Evolutionary conservation across 352 stramenopile species (phyloP).

Genomic region (Pythium insidiosum): DNA sequence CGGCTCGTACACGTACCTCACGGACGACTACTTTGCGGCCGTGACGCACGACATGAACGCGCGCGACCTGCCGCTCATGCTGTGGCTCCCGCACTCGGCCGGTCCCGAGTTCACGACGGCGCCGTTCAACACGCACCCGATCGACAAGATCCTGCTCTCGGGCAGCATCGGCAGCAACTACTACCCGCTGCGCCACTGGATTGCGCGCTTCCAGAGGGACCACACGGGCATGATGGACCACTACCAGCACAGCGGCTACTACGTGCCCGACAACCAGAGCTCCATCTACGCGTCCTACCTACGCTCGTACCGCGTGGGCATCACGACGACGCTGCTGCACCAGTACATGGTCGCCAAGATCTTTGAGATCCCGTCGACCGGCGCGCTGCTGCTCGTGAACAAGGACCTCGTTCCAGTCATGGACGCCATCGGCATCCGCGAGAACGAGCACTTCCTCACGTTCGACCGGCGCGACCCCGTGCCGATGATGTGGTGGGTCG

Average conservation of each 20-base stretch:
- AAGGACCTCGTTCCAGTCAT: constrained; percentile 47
- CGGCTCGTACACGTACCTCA: constrained; percentile 69
- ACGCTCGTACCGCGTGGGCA: constrained; percentile 56
- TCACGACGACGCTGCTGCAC: constrained; percentile 70
- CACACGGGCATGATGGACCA: constrained; percentile 48
- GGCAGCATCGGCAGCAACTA: constrained; percentile 41
- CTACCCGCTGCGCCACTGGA: constrained; percentile 67
- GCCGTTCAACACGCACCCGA: constrained; percentile 60
- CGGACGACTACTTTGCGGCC: constrained; percentile 70
- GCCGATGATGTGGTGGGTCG: constrained; percentile 35
- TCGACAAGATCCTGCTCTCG: constrained; percentile 66
- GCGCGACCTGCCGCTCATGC: constrained; percentile 47
- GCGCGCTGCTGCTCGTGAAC: constrained; percentile 58
- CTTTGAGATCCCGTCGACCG: constrained; percentile 74
- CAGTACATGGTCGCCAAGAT: constrained; percentile 75
- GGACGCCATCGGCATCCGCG: constrained; percentile 36
- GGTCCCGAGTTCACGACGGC: constrained; percentile 48
- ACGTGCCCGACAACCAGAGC: constrained; percentile 53
- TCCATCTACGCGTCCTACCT: constrained; percentile 61
- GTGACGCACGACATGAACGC: constrained; percentile 35
- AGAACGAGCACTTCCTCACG: constrained; percentile 52
- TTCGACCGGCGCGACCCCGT: constrained; percentile 50
- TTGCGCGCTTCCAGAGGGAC: constrained; percentile 36
- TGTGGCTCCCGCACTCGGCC: constrained; percentile 66
- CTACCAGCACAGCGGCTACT: constrained; percentile 49